These are phyloP conservation scores for Haplosporangium gracile DNA, from an alignment of 192 early-diverging fungal genomes.

Conservation along the genomic window DNA sequence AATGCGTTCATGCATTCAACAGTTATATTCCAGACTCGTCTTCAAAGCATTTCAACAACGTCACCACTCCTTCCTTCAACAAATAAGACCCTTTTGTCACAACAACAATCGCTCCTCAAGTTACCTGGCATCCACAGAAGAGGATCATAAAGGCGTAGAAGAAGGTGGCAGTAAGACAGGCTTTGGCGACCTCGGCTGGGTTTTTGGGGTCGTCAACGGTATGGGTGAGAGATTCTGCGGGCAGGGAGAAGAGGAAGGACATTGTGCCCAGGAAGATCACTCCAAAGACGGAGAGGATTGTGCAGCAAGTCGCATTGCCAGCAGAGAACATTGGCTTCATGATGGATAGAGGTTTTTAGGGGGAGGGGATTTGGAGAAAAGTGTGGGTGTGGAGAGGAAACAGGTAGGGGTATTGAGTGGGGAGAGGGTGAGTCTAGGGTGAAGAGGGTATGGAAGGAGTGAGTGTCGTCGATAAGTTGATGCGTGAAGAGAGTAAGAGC, in stretches of 20 bases:
- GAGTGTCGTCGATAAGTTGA: neutral
- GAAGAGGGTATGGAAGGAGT: neutral
- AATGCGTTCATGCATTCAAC: no score
- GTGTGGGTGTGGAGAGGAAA: neutral
- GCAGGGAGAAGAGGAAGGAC: slow-evolving; percentile 57
- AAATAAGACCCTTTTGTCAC: no score
- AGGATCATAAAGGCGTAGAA: slow-evolving; percentile 66
- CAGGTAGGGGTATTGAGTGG: neutral
- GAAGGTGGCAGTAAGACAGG: slow-evolving; percentile 63
- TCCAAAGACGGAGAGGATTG: slow-evolving; percentile 61
- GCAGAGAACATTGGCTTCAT: slow-evolving; percentile 67
- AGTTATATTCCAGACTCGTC: no score
- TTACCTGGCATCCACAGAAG: slow-evolving; percentile 67
- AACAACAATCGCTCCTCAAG: neutral
- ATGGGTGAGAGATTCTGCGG: slow-evolving; percentile 64
- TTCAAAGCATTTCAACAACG: no score
- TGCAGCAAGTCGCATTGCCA: slow-evolving; percentile 62
- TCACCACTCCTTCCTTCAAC: no score
- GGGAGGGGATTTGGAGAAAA: neutral
- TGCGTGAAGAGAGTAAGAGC: neutral
- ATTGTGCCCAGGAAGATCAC: slow-evolving; percentile 63
- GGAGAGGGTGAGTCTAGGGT: neutral
- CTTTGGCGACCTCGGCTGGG: slow-evolving; percentile 60
- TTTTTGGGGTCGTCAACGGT: slow-evolving; percentile 60
- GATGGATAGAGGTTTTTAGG: slow-evolving; percentile 12